phyloP scores from a whole-genome alignment of 768 basidiomycete genomes.

The Hypholoma fasciculare region DNA sequence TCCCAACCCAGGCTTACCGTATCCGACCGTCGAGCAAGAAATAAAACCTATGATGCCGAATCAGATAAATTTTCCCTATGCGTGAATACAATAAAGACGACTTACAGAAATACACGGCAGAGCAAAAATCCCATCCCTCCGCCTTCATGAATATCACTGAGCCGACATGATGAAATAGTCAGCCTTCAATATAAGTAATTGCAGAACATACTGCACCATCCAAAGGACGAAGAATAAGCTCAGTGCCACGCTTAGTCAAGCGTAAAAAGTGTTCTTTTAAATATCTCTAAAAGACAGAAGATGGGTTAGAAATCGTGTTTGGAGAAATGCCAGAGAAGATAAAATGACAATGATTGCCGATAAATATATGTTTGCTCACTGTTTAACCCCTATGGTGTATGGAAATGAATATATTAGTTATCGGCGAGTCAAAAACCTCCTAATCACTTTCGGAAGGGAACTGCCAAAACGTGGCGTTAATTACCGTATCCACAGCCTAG shows the following conservation, averaged over 20 bases:
- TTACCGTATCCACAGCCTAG: neutral
- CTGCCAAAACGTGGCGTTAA: conserved; percentile 26
- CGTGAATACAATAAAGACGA: no score
- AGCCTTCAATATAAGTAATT: neutral
- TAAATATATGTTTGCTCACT: conserved; percentile 30
- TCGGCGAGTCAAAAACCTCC: conserved; percentile 4
- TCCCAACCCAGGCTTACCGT: no score
- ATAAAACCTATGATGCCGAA: conserved; percentile 54
- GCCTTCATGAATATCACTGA: conserved; percentile 68
- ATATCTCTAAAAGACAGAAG: conserved; percentile 42
- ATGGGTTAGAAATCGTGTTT: neutral
- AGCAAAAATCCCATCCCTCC: conserved; percentile 67
- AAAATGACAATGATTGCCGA: neutral
- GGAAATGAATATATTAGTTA: conserved; percentile 3
- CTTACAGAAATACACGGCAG: conserved; percentile 73
- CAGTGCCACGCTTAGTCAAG: conserved; percentile 59
- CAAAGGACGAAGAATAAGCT: conserved; percentile 74
- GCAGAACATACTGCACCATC: conserved; percentile 45
- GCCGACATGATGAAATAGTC: conserved; percentile 46
- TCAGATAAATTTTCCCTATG: neutral
- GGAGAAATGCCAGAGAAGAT: no score
- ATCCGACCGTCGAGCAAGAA: conserved; percentile 75
- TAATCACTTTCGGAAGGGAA: neutral
- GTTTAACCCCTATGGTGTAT: conserved; percentile 64
- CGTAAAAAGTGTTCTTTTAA: conserved; percentile 56